Evolutionary conservation across 306 rosid species (phyloP).

Genomic region (Arachis stenosperma): DNA sequence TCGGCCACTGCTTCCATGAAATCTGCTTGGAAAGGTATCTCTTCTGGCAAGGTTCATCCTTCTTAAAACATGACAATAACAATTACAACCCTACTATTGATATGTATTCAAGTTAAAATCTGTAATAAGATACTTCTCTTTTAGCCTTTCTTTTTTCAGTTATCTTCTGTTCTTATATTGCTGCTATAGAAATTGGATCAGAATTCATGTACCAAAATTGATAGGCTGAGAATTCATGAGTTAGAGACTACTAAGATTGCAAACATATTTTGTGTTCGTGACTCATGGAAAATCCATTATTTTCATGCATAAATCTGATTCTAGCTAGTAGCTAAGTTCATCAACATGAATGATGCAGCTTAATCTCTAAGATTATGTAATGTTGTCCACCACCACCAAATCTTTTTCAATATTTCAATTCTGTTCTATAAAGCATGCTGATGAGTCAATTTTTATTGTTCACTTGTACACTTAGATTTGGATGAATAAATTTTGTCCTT

Average conservation of each 20-base stretch:
- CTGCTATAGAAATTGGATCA: constrained; percentile 23
- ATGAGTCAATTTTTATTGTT: neutral
- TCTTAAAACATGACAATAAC: constrained; percentile 36
- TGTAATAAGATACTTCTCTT: constrained; percentile 1
- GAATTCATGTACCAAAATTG: constrained; percentile 12
- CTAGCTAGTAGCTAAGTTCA: neutral
- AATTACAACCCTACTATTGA: neutral
- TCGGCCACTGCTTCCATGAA: constrained; percentile 90
- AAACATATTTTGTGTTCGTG: neutral
- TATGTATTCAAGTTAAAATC: neutral
- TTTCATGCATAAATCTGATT: constrained; percentile 19
- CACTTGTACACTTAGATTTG: neutral
- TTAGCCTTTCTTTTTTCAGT: neutral
- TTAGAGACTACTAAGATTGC: neutral
- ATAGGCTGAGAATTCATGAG: neutral
- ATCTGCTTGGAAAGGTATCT: constrained; percentile 85
- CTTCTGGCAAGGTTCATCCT: constrained; percentile 87
- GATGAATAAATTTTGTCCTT: neutral
- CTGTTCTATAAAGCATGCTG: neutral
- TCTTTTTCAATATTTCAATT: neutral
- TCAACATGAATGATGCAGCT: neutral
- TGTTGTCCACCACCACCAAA: neutral
- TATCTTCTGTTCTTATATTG: neutral
- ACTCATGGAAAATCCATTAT: neutral
- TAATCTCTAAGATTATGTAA: constrained; percentile 11